phyloP scores from a whole-genome alignment of 176 grass and related monocot species.

The Poa annua region DNA sequence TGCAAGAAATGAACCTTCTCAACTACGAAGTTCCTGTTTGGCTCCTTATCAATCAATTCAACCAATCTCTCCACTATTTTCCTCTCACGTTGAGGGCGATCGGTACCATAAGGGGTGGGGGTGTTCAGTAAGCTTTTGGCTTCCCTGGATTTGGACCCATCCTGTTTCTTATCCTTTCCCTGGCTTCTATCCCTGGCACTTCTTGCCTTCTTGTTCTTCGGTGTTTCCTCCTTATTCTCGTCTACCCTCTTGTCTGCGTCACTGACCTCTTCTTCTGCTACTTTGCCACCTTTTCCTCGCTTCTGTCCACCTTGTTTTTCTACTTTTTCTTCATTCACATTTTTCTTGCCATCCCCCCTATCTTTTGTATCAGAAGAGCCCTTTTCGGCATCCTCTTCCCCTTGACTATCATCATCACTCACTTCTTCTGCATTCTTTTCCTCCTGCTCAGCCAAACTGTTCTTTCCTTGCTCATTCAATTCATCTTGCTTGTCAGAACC shows the following conservation, averaged over 20 bases:
- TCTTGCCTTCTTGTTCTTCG: constrained; percentile 71
- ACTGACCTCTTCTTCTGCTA: constrained; percentile 28
- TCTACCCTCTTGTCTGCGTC: constrained; percentile 43
- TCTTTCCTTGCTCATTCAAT: constrained; percentile 36
- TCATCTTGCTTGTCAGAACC: constrained; percentile 39
- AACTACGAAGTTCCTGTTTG: constrained; percentile 68
- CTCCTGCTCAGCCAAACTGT: neutral
- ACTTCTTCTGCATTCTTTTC: constrained; percentile 39
- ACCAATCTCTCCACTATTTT: constrained; percentile 98
- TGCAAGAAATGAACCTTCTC: constrained; percentile 74
- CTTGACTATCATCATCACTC: constrained; percentile 31
- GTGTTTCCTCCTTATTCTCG: constrained; percentile 60
- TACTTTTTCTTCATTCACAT: constrained; percentile 8
- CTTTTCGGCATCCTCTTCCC: constrained; percentile 44
- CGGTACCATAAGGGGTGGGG: constrained; percentile 56
- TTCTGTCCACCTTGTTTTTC: constrained; percentile 20
- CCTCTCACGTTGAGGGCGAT: constrained; percentile 94
- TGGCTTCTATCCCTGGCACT: constrained; percentile 61
- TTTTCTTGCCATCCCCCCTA: neutral
- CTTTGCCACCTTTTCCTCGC: constrained; percentile 34
- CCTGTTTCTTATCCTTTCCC: constrained; percentile 54
- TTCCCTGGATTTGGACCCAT: constrained; percentile 58
- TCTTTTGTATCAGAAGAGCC: constrained; percentile 39
- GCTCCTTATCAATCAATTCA: constrained; percentile 98
- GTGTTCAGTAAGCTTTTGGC: constrained; percentile 54